These are phyloP conservation scores for Datura wrightii DNA, from an alignment of 257 asterid species.

Conservation along the genomic window DNA sequence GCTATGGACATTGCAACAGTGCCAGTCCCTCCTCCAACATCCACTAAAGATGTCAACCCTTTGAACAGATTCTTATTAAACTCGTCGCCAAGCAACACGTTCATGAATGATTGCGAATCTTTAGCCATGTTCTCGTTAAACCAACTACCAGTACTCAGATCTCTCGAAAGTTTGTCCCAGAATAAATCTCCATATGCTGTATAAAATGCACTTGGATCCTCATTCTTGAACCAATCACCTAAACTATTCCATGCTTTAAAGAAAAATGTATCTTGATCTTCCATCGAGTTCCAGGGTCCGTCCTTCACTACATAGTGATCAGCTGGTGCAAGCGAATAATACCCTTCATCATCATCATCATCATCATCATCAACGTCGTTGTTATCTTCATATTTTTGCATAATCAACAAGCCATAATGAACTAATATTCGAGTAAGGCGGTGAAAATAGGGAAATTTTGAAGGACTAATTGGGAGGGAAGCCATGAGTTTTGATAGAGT, in stretches of 20 bases:
- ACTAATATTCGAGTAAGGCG: slow-evolving; percentile 30
- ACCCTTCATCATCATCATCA: not conserved
- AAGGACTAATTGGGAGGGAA: slow-evolving; percentile 29
- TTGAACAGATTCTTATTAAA: slow-evolving; percentile 30
- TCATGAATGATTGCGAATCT: slow-evolving; percentile 31
- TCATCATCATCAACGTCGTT: not conserved
- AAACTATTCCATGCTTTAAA: slow-evolving; percentile 23
- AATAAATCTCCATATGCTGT: slow-evolving; percentile 30
- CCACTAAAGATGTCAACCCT: slow-evolving; percentile 39
- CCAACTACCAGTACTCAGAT: not conserved
- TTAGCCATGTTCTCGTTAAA: slow-evolving; percentile 40
- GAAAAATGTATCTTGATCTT: slow-evolving; percentile 17
- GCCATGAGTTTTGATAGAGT: not conserved
- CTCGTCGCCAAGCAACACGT: slow-evolving; percentile 22
- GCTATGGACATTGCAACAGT: slow-evolving; percentile 37
- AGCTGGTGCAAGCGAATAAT: slow-evolving; percentile 18
- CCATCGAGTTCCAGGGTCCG: not conserved
- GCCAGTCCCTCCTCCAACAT: slow-evolving; percentile 48
- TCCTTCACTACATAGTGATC: not conserved
- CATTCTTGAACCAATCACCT: slow-evolving; percentile 30
- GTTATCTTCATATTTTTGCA: not conserved
- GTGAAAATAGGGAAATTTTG: slow-evolving; percentile 14
- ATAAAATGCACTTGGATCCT: slow-evolving; percentile 26
- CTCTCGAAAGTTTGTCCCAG: slow-evolving; percentile 32
- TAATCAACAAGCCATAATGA: slow-evolving; percentile 31